Conservation (phyloP, 306 rosid species). For the Coriaria nepalensis region DNA sequence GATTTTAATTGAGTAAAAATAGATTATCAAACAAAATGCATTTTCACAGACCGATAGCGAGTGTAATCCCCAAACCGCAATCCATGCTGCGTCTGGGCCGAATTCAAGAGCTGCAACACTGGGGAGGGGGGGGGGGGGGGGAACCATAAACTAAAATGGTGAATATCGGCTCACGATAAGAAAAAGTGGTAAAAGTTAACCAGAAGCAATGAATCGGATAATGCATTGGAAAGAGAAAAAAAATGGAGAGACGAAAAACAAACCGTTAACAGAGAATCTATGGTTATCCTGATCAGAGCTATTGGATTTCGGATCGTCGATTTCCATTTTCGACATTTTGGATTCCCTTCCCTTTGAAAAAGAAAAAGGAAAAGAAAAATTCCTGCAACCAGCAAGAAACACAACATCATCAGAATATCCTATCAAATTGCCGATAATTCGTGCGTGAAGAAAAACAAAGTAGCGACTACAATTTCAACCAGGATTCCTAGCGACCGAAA, state of each 20-base stretch:
- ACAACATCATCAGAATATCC: too few species aligned
- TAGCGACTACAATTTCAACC: too few species aligned
- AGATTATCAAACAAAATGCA: neutral
- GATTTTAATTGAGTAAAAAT: neutral
- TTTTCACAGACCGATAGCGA: conserved; percentile 58
- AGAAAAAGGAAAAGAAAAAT: too few species aligned
- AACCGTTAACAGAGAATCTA: conserved; percentile 77
- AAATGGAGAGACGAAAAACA: conserved; percentile 12
- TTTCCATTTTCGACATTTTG: conserved; percentile 55
- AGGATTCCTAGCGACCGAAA: too few species aligned
- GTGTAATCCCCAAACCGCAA: conserved; percentile 87
- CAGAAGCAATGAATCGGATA: neutral
- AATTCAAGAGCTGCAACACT: conserved; percentile 90
- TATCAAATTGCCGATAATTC: too few species aligned
- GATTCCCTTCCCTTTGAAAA: conserved; percentile 29
- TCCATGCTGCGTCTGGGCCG: conserved; percentile 97
- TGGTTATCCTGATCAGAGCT: conserved; percentile 45
- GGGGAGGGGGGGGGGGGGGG: too few species aligned
- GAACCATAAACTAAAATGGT: neutral
- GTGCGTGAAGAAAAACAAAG: too few species aligned
- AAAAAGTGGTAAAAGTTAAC: neutral
- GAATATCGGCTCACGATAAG: neutral
- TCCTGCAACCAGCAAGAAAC: too few species aligned
- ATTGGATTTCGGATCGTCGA: conserved; percentile 43
- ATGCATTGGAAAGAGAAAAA: neutral